Conservation (phyloP, 2,329 filamentous ascomycete species). For the Colletotrichum godetiae region DNA sequence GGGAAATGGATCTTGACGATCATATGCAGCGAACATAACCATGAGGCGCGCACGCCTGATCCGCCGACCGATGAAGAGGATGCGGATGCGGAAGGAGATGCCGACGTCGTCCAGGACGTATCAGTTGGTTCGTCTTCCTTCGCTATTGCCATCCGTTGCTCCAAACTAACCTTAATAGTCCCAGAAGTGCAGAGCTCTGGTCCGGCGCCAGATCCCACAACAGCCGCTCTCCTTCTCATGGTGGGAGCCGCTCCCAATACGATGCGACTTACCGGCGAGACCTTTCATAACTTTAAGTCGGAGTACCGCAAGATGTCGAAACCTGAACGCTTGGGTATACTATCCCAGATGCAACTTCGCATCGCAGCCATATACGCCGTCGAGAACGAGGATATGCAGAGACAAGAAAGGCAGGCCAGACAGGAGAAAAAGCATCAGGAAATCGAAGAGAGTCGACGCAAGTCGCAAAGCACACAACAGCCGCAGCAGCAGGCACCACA, state of each 20-base stretch:
- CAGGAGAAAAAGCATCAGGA: slow-evolving; percentile 52
- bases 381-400: slow-evolving; percentile 56
- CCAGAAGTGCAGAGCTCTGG: slow-evolving; percentile 7
- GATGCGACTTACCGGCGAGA: slow-evolving; percentile 55
- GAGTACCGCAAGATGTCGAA: slow-evolving; percentile 57
- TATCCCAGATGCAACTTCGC: slow-evolving; percentile 54
- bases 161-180: slow-evolving; percentile 8
- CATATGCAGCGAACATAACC: slow-evolving; percentile 57
- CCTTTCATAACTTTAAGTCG: slow-evolving; percentile 56
- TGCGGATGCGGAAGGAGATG: slow-evolving; percentile 42
- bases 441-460: slow-evolving; percentile 48
- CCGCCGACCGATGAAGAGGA: slow-evolving; percentile 51
- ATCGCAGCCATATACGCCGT: slow-evolving; percentile 57
- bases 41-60: slow-evolving; percentile 56
- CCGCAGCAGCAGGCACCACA: slow-evolving; percentile 38
- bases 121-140: slow-evolving; percentile 22
- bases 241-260: slow-evolving; percentile 52
- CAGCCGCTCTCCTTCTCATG: slow-evolving; percentile 50
- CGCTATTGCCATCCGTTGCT: neutral
- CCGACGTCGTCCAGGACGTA: slow-evolving; percentile 41
- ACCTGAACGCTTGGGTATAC: slow-evolving; percentile 50
- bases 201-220: slow-evolving; percentile 46
- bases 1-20: slow-evolving; percentile 58
- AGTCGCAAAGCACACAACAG: slow-evolving; percentile 42
- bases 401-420: slow-evolving; percentile 51